Evolutionary conservation across 2,329 filamentous ascomycete species (phyloP), one percentile per base, ranked within the genome.

Genomic region (Nectriaceae sp.): DNA sequence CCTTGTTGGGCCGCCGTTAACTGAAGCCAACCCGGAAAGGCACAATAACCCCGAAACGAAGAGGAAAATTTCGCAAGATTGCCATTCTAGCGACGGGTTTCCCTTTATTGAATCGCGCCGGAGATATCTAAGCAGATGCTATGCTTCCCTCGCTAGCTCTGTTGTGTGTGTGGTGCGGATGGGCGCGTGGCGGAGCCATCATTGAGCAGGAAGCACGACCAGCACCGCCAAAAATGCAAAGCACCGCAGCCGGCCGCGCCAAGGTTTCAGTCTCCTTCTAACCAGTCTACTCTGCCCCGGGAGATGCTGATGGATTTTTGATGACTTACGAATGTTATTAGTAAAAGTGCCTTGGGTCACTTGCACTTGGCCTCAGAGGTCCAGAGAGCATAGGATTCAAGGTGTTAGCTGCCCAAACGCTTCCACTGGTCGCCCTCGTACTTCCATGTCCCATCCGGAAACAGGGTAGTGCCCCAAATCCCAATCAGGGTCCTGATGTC

Each of bases 1-100:
- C 8, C n/a, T 16, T 16, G n/a, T 19, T n/a, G 8, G 5, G 33
- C 8, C 33, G 13, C 24, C 24, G n/a, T n/a, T n/a, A n/a, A n/a
- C n/a, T n/a, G n/a, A n/a, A n/a, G n/a, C n/a, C n/a, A n/a, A n/a
- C 24, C 24, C 6, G 6, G 24, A 29, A 29, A 13, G 24, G 24
- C 6, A 13, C 13, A 29, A 29, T 13, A 29, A 29, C n/a, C n/a
- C n/a, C n/a, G 24, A 13, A 29, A 13, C 13, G 24, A 29, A 29
- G 6, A 29, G 6, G 24, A 29, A 29, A 6, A 29, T 29, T 56
- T 60, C 59, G 59, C 59, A 62, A 62, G 57, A 50, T 47, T 49
- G 47, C 41, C 47, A 48, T 52, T 52, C n/a, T n/a, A n/a, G n/a
- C n/a, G n/a, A n/a, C n/a, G n/a, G n/a, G 31, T 22, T 50, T 49